Evolutionary conservation across 352 stramenopile genomes (phyloP), one percentile per base, ranked within the genome.

Genomic region (Elongisporangium senticosum): DNA sequence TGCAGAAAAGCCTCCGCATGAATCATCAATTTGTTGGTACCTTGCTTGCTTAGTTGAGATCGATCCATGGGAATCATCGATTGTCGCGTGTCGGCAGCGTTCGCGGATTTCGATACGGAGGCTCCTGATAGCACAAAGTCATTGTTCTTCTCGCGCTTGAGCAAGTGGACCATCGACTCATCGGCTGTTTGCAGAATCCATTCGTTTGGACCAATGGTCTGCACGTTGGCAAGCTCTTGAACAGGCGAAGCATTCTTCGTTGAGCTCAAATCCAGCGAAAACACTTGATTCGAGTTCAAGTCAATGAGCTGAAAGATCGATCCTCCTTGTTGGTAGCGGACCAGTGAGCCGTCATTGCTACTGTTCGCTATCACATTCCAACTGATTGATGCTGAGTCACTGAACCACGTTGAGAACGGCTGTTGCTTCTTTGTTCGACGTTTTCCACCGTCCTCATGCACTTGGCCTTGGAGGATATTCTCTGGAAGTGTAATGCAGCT

Each of bases 271-370:
- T 89, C 77, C n/a, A 88, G 55, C 0, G 79, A 83, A 43, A 69
- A 75, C 39, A 89, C 73, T 1, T 55, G 63, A 26, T 62, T 80
- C 2, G 48, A 49, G 24, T 48, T 54, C 28, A 87, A 59, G 43
- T 86, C 77, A 19, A 89, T 60, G 51, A 88, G 37, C 57, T 88
- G 79, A 33, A 89, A 62, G n/a, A 82, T 54, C 7, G 73, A 77
- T 7, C 75, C 77, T 37, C 79, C 73, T 43, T 75, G 77, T 37
- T 82, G 59, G 24, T 72, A 87, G 7, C 79, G 75, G 24, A 83
- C 56, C 24, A 87, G 26, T 3, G 74, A 50, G 0, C 69, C 75
- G 2, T 63, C 33, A 26, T 81, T 83, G 22, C 52, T 57, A 43
- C 43, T 56, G 21, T 64, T 39, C 14, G 49, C 56, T 23, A 51